Base-by-base conservation (phyloP, 179 eudicot species). In the Beta macrorhiza region DNA sequence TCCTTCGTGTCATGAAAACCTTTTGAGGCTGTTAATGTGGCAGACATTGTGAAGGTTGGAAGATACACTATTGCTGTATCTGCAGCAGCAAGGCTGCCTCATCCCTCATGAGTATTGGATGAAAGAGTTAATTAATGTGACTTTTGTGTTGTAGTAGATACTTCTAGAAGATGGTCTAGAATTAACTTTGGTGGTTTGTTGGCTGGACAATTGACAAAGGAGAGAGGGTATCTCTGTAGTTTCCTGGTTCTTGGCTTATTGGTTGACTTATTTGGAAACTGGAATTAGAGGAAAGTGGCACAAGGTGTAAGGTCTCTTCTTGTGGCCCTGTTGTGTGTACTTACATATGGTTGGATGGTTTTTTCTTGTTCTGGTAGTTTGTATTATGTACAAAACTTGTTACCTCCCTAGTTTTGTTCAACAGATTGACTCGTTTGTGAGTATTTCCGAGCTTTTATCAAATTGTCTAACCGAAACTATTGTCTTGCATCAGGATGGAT, bases 401-500 rank as follows among this genome's bases (percentile, higher is more conserved):
- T 8, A 12, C 76, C 44, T 14, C 20, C n/a, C 0, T 32, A 22
- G 19, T 25, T 29, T 2, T 7, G 45, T 74, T 25, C 16, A 7
- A 16, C 51, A 37, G 8, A 73, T 2, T 53, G 22, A 8, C 44
- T 16, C 2, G 25, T 53, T 14, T 29, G 9, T 29, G 11, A 14
- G 2, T 56, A 7, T 20, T 51, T 49, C 57, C 14, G 15, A 19
- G 14, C 1, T 65, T 17, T 57, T 15, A 25, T 79, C 75, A 67
- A 79, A 58, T 51, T 62, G 37, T 19, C 72, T 79, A 16, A 69
- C 68, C 62, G 15, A 32, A 25, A 37, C 79, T 8, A 14, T 64
- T 74, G 25, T 74, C 45, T 67, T 70, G 52, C 73, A n/a, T 10
- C 83, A 83, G 83, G 86, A n/a, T 52, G 65, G 69, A 75, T 68